These are phyloP conservation scores for Eucalyptus curtisii DNA, from an alignment of 345 rosid species.

Conservation along the genomic window DNA sequence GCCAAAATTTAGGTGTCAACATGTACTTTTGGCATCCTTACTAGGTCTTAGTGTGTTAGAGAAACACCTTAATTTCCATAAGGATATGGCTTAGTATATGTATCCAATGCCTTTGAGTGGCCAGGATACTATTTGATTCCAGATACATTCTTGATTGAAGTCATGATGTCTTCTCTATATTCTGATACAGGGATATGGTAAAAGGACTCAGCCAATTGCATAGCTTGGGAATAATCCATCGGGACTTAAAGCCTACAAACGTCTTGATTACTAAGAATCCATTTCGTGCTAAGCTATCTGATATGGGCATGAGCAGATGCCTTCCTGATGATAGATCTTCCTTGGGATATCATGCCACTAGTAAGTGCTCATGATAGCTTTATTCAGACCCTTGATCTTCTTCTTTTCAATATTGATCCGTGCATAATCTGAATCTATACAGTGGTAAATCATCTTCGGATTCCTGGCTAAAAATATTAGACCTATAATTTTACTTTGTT, in stretches of 20 bases:
- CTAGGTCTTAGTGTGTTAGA: no score
- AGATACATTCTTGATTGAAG: not conserved
- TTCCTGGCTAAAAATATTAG: rapidly evolving
- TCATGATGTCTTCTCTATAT: no score
- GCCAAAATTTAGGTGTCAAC: no score
- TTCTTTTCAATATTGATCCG: not conserved
- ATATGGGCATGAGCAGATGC: slow-evolving; percentile 88
- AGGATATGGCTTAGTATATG: not conserved
- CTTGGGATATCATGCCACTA: slow-evolving; percentile 65
- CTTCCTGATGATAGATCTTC: not conserved
- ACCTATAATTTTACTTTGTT: not conserved
- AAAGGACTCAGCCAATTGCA: no score
- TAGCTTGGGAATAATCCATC: slow-evolving; percentile 44
- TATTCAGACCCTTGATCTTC: not conserved
- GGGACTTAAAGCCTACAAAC: slow-evolving; percentile 89
- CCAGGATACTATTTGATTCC: not conserved
- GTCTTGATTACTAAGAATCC: slow-evolving; percentile 51
- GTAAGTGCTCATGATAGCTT: slow-evolving; percentile 13
- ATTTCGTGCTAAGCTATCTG: slow-evolving; percentile 59
- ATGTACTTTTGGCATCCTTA: no score
- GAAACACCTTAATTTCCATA: not conserved
- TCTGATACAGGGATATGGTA: no score
- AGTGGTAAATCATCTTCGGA: not conserved
- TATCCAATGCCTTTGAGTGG: rapidly evolving
- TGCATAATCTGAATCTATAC: no score